Conservation (phyloP, 1,139 yeast genomes). For the Meyerozyma carpophila region DNA sequence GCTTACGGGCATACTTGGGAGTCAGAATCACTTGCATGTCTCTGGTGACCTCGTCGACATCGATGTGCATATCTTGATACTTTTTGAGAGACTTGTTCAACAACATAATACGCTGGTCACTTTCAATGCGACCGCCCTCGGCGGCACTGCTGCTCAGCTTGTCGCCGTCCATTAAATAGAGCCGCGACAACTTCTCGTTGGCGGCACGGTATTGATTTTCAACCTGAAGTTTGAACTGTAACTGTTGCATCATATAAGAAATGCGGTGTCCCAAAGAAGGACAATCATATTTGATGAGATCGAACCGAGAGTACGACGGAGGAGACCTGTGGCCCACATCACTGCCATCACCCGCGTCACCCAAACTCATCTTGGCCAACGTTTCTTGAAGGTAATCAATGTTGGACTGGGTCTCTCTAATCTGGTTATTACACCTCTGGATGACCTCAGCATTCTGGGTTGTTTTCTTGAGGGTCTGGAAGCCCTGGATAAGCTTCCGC, state of each 20-base stretch:
- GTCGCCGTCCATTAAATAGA: conserved; percentile 90
- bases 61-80: conserved; percentile 84
- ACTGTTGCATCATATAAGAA: conserved; percentile 90
- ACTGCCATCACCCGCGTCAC: conserved; percentile 5
- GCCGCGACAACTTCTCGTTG: conserved; percentile 78
- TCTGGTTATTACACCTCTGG: conserved; percentile 85
- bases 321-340: conserved; percentile 12
- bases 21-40: conserved; percentile 62
- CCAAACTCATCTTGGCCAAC: conserved; percentile 49
- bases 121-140: conserved; percentile 78
- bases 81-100: conserved; percentile 79
- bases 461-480: conserved; percentile 69
- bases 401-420: conserved; percentile 86
- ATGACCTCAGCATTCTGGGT: conserved; percentile 79
- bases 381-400: conserved; percentile 83
- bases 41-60: conserved; percentile 54
- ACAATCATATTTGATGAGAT: conserved; percentile 84
- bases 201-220: conserved; percentile 93
- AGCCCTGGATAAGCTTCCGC: conserved; percentile 81
- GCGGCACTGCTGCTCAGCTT: conserved; percentile 82
- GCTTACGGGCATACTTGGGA: conserved; percentile 72
- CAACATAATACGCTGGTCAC: conserved; percentile 79
- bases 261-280: conserved; percentile 95
- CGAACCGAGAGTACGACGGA: conserved; percentile 62
- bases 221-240: conserved; percentile 88